Percentiles rank a stretch among this genome's conserved stretches.
phyloP scores from a whole-genome alignment of 2,329 filamentous ascomycete species.

The Bisporella sp. region DNA sequence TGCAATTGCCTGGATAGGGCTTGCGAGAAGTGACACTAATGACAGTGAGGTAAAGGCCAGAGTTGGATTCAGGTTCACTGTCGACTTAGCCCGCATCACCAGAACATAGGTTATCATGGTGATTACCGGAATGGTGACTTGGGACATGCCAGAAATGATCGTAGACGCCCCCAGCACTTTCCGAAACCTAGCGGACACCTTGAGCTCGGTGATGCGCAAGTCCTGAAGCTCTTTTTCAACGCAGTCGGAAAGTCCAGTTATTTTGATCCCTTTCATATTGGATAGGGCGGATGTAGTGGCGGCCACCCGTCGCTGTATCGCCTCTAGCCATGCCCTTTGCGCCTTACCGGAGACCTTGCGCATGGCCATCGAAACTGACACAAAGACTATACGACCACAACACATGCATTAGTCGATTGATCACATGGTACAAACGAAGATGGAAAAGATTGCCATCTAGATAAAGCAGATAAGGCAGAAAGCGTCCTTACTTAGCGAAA shows the following conservation, averaged over 20 bases:
- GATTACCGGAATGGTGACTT: neutral
- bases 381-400: neutral
- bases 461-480: neutral
- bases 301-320: neutral
- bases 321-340: neutral
- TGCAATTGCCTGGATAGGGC: neutral
- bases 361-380: neutral
- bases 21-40: neutral
- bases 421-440: neutral
- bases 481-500: slow-evolving; percentile 7
- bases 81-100: neutral
- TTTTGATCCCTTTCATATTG: neutral
- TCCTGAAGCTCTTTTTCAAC: neutral
- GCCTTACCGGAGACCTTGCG: neutral
- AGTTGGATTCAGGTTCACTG: neutral
- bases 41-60: neutral
- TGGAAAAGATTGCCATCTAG: no score
- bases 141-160: neutral
- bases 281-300: neutral
- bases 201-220: neutral
- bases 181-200: neutral
- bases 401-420: neutral
- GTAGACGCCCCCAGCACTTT: neutral
- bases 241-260: neutral
- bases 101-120: neutral